A percentile compares a stretch with the other conserved stretches of the same genome.
phyloP scores from a whole-genome alignment of 2,329 filamentous ascomycete species.

The Ophiosphaerella narmari region DNA sequence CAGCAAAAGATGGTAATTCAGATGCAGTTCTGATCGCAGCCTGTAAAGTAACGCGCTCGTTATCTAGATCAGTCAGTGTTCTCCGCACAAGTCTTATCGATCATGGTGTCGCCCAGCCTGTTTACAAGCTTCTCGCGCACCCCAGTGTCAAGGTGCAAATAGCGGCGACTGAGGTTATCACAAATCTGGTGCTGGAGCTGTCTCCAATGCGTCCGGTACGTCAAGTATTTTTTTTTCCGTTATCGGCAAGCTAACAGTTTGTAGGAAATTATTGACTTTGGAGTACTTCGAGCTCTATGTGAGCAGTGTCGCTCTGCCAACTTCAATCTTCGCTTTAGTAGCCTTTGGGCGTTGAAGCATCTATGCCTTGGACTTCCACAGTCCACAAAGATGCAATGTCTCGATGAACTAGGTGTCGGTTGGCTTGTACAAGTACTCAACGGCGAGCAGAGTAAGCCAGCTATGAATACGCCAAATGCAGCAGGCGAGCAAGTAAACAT shows the following conservation, averaged over 20 bases:
- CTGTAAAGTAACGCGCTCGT: constrained; percentile 77
- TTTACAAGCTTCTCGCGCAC: constrained; percentile 76
- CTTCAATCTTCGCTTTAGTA: constrained; percentile 78
- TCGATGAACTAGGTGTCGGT: constrained; percentile 75
- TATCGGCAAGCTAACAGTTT: constrained; percentile 12
- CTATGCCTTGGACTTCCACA: constrained; percentile 74
- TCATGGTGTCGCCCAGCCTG: constrained; percentile 75
- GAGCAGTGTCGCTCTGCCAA: constrained; percentile 82
- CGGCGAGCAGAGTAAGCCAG: constrained; percentile 54
- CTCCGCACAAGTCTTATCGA: constrained; percentile 87
- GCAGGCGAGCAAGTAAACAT: constrained; percentile 64
- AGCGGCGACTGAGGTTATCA: constrained; percentile 81
- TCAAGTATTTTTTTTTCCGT: constrained; percentile 10
- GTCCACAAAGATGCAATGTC: constrained; percentile 73
- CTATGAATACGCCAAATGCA: constrained; percentile 62
- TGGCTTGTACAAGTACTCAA: constrained; percentile 83
- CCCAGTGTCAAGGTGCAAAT: constrained; percentile 79
- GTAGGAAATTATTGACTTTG: constrained; percentile 69
- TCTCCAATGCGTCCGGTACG: constrained; percentile 88
- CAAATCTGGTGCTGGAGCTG: constrained; percentile 84
- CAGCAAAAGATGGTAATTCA: constrained; percentile 72
- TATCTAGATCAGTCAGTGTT: constrained; percentile 83
- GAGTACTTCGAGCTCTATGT: constrained; percentile 77
- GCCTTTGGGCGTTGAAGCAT: constrained; percentile 93
- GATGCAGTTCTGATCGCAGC: constrained; percentile 79